These are phyloP conservation scores for Candida coleopterorum DNA, from an alignment of 805 yeast genomes.

Conservation along the genomic window DNA sequence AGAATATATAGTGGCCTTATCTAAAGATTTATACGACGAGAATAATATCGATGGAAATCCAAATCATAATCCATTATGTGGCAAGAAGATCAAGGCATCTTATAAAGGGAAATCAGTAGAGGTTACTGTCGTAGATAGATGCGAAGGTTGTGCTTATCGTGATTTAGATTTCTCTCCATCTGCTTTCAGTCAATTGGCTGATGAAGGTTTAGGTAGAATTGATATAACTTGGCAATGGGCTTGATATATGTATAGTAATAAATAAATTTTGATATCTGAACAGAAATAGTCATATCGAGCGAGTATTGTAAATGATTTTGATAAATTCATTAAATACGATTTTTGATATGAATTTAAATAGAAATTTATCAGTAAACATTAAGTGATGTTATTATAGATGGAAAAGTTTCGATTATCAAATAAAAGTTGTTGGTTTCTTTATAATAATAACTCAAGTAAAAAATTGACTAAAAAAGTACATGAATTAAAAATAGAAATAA, in stretches of 20 bases:
- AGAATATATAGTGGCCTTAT: conserved; percentile 53
- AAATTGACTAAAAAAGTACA: conserved; percentile 35
- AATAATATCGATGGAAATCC: conserved; percentile 30
- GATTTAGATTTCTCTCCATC: conserved; percentile 59
- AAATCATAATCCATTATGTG: conserved; percentile 48
- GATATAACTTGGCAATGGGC: conserved; percentile 48
- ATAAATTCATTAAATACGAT: too few species aligned
- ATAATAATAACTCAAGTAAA: too few species aligned
- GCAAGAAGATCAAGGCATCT: conserved; percentile 43
- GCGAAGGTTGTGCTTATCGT: conserved; percentile 48
- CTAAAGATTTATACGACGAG: conserved; percentile 36
- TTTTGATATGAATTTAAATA: too few species aligned
- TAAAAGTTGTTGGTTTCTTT: too few species aligned
- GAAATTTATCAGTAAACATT: too few species aligned
- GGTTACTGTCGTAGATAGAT: conserved; percentile 54
- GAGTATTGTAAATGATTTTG: too few species aligned
- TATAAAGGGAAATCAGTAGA: conserved; percentile 48
- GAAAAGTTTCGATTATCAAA: too few species aligned
- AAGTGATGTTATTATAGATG: too few species aligned
- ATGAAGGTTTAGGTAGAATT: conserved; percentile 48
- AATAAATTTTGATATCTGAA: too few species aligned
- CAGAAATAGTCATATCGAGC: too few species aligned
- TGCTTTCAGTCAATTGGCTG: conserved; percentile 52
- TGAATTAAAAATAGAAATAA: conserved; percentile 36
- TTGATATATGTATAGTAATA: neutral